Evolutionary conservation across 1,284 basidiomycete species (phyloP).

Genomic region (Cutaneotrichosporon spelunceum): DNA sequence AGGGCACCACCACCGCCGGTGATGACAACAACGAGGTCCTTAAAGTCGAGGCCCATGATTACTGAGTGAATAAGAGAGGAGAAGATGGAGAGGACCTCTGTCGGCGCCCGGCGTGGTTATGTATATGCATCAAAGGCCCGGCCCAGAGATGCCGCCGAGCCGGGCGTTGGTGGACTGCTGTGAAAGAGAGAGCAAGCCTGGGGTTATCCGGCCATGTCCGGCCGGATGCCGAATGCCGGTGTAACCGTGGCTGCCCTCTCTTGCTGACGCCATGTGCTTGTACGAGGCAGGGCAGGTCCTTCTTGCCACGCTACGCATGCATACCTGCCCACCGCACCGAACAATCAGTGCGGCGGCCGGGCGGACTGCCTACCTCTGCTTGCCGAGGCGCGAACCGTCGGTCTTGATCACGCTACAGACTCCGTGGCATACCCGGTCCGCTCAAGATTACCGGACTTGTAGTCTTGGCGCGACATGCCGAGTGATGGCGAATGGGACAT

Average conservation of each 20-base stretch:
- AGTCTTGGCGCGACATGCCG: no score
- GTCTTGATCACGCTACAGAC: no score
- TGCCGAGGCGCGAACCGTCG: no score
- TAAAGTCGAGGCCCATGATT: conserved; percentile 57
- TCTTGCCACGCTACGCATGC: background rate
- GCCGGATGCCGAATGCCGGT: background rate
- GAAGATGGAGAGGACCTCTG: background rate
- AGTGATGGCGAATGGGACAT: background rate
- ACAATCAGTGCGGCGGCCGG: background rate
- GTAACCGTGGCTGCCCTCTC: background rate
- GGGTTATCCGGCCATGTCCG: conserved; percentile 1
- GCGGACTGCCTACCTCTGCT: background rate
- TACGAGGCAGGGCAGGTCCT: background rate
- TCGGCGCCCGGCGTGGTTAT: background rate
- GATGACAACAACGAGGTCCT: conserved; percentile 86
- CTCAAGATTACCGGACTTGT: no score
- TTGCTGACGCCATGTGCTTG: no score
- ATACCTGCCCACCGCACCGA: background rate
- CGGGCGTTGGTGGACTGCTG: background rate
- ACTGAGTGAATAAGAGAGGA: background rate
- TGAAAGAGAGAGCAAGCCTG: background rate
- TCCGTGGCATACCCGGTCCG: no score
- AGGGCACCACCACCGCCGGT: conserved; percentile 96
- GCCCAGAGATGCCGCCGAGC: background rate
- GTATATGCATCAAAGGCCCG: background rate